Base-by-base conservation (phyloP, 257 asterid species). In the Anisodus tanguticus region DNA sequence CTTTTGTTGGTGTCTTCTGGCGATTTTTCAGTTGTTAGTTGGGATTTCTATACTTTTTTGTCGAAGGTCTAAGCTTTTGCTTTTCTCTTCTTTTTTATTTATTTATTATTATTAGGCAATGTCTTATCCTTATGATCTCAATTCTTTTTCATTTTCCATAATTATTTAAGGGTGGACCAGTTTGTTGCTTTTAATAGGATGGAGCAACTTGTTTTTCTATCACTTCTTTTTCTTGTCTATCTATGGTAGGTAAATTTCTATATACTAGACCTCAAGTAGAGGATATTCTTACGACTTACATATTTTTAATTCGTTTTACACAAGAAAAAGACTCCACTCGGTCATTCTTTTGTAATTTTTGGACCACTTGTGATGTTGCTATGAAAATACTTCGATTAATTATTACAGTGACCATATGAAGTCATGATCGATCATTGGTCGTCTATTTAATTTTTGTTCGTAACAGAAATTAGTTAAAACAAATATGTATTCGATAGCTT, bases 351-450 rank as follows among this genome's bases (percentile, higher is more conserved):
- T 49, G 1, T n/a, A 49, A 74, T 0, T 11, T 6, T 74, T 74
- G 80, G 80, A 74, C 45, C 80, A 49, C 80, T 16, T 39, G 78
- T 69, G 31, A 16, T 41, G 78, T 53, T 37, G 49, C 74, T 13
- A 16, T 67, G 15, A 67, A 6, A 15, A 35, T 41, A 41, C 45
- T 41, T 41, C 5, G 45, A 41, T 41, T 5, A 41, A 41, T 41
- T 41, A 41, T 41, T 41, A 39, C 43, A 39, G 43, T 39, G 3
- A 39, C 43, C 43, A 39, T 39, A 39, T 39, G 43, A 39, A 41
- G 45, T 41, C 45, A 3, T 41, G 4, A 41, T 2, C 45, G 3
- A 41, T 41, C 45, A 41, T 41, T 41, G 45, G 3, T 41, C 45
- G 45, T 41, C 45, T 41, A 41, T 5, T 41, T 41, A 41, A 41